Percentiles rank a stretch among this genome's conserved stretches.
Conservation (phyloP, 2,329 filamentous ascomycete genomes). For the Geoglossum cookeanum region DNA sequence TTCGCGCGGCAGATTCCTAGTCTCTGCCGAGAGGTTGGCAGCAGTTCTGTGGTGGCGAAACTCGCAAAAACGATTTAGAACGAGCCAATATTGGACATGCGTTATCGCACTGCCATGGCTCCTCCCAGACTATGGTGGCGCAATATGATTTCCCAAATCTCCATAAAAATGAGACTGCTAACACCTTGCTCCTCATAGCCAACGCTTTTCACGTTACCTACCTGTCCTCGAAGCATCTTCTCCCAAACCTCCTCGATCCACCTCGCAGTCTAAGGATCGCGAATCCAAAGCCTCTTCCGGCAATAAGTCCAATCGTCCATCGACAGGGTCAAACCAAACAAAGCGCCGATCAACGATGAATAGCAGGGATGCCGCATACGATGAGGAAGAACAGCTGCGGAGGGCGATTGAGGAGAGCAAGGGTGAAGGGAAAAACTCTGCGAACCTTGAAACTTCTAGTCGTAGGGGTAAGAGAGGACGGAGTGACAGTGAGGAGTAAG, state of each 20-base stretch:
- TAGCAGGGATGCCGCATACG: conserved; percentile 83
- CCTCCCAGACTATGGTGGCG: not conserved
- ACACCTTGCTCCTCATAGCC: conserved; percentile 21
- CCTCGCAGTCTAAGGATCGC: conserved; percentile 45
- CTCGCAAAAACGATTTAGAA: not conserved
- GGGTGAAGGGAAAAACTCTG: conserved; percentile 42
- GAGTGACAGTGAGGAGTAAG: conserved; percentile 89
- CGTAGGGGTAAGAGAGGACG: conserved; percentile 64
- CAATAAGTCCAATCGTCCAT: conserved; percentile 31
- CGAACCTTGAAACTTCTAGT: conserved; percentile 32
- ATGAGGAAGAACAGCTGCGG: conserved; percentile 78
- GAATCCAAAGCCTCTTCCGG: conserved; percentile 34
- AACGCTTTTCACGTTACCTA: conserved; percentile 43
- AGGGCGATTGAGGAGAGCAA: conserved; percentile 92
- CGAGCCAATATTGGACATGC: not conserved
- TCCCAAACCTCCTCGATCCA: conserved; percentile 37
- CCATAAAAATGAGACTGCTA: not conserved
- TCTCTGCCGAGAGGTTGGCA: not conserved
- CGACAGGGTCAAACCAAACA: conserved; percentile 34
- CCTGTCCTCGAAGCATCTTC: conserved; percentile 34
- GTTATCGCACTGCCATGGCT: not conserved
- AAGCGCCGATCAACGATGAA: conserved; percentile 96
- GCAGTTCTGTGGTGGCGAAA: not conserved
- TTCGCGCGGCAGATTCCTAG: not conserved
- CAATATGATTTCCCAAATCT: not conserved